These are phyloP conservation scores for Cajanus cajan DNA, from an alignment of 306 rosid genomes.

Conservation along the genomic window DNA sequence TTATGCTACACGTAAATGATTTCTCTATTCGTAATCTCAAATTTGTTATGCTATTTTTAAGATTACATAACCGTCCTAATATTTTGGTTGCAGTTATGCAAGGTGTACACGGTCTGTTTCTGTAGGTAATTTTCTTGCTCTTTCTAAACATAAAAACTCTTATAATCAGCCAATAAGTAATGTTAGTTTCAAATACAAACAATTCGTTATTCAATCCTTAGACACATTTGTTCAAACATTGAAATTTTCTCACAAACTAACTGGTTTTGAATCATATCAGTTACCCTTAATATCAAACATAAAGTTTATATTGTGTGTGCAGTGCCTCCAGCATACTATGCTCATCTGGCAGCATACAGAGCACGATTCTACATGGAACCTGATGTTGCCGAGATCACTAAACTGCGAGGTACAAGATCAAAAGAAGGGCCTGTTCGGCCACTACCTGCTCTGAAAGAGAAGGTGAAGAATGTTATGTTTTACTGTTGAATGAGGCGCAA, in stretches of 20 bases:
- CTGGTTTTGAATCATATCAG: neutral
- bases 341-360: slow-evolving; percentile 71
- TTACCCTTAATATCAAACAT: neutral
- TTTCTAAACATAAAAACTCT: neutral
- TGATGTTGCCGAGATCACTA: slow-evolving; percentile 36
- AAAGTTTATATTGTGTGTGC: slow-evolving; percentile 10
- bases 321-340: slow-evolving; percentile 75
- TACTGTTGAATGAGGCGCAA: slow-evolving; percentile 43
- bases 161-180: neutral
- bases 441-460: slow-evolving; percentile 67
- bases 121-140: slow-evolving; percentile 40
- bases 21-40: neutral
- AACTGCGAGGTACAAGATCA: slow-evolving; percentile 37
- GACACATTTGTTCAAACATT: neutral
- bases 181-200: neutral
- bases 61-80: slow-evolving; percentile 7
- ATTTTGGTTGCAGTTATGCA: slow-evolving; percentile 58
- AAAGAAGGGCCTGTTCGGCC: slow-evolving; percentile 54
- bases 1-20: slow-evolving; percentile 77
- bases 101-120: slow-evolving; percentile 95
- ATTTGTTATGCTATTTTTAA: neutral
- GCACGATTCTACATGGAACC: slow-evolving; percentile 80
- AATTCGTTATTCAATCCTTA: neutral
- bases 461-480: slow-evolving; percentile 69
- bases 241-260: neutral